phyloP scores from a whole-genome alignment of 2,329 filamentous ascomycete genomes.

The Ampelomyces quisqualis region DNA sequence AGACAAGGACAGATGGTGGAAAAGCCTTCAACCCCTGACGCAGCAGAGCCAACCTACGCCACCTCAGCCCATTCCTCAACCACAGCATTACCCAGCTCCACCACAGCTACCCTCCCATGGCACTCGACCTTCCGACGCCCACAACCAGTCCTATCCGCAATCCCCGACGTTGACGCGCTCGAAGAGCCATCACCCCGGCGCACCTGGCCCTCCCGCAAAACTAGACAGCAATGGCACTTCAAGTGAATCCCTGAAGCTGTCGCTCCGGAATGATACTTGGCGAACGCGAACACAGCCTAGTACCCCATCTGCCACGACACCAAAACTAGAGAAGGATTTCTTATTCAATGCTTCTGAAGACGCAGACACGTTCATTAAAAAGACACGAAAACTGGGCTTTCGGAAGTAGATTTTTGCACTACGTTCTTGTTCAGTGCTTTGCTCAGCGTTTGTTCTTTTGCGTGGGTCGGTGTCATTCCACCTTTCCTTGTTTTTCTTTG shows the following conservation, averaged over 20 bases:
- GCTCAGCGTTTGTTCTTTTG: too few relatives aligned
- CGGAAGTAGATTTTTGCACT: too few relatives aligned
- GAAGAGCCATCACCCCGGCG: background rate
- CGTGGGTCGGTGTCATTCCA: too few relatives aligned
- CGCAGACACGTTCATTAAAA: constrained; percentile 31
- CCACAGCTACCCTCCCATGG: background rate
- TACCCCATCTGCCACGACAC: constrained; percentile 6
- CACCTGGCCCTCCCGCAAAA: background rate
- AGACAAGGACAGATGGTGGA: constrained; percentile 28
- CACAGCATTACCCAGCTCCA: background rate
- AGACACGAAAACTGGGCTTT: too few relatives aligned
- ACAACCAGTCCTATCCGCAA: background rate
- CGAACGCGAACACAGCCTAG: constrained; percentile 2
- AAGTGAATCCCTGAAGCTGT: background rate
- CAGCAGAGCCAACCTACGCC: too few relatives aligned
- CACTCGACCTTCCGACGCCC: background rate
- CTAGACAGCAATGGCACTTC: constrained; percentile 1
- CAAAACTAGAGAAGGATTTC: constrained; percentile 22
- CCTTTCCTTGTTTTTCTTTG: too few relatives aligned
- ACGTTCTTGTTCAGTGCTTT: too few relatives aligned
- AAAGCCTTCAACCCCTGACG: constrained; percentile 16
- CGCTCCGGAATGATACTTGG: background rate
- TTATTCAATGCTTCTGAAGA: constrained; percentile 31
- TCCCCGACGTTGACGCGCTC: constrained; percentile 2
- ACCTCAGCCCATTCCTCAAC: background rate